Conservation (phyloP, 305 asterid species). For the Fraxinus nigra region DNA sequence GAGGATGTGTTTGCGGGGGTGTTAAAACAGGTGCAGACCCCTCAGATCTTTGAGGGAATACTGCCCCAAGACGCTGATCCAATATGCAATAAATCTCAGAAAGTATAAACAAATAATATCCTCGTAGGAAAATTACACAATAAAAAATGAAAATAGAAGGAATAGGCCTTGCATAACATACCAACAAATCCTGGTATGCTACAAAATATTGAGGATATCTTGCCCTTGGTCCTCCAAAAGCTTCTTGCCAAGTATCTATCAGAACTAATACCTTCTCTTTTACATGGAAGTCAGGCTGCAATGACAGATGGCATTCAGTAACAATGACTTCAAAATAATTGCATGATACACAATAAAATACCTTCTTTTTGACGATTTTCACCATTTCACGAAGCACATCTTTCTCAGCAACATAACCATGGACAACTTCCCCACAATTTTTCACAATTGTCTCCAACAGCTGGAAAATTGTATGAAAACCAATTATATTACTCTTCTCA, state of each 20-base stretch:
- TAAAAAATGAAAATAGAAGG: not conserved
- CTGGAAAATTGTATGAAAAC: slow-evolving; percentile 43
- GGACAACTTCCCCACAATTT: slow-evolving; percentile 95
- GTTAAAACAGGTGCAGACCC: slow-evolving; percentile 85
- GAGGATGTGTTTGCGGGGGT: slow-evolving; percentile 90
- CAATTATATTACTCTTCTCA: not conserved
- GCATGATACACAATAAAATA: slow-evolving; percentile 27
- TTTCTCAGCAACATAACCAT: slow-evolving; percentile 95
- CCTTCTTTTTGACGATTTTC: slow-evolving; percentile 86
- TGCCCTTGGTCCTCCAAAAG: slow-evolving; percentile 94
- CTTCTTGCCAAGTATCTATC: slow-evolving; percentile 99
- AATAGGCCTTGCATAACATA: slow-evolving; percentile 29
- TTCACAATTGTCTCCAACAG: slow-evolving; percentile 91
- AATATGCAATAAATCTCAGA: slow-evolving; percentile 23
- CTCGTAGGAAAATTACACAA: slow-evolving; percentile 11
- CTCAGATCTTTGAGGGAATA: slow-evolving; percentile 92
- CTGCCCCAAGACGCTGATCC: slow-evolving; percentile 91
- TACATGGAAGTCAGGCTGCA: slow-evolving; percentile 96
- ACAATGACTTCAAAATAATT: not conserved
- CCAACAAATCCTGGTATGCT: slow-evolving; percentile 96
- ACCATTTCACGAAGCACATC: slow-evolving; percentile 94
- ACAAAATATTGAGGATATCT: slow-evolving; percentile 85
- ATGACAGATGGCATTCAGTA: slow-evolving; percentile 20
- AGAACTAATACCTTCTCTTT: slow-evolving; percentile 92
- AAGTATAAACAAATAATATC: slow-evolving; percentile 6